Conservation (phyloP, 352 stramenopile species). For the Phytophthora quininea region DNA sequence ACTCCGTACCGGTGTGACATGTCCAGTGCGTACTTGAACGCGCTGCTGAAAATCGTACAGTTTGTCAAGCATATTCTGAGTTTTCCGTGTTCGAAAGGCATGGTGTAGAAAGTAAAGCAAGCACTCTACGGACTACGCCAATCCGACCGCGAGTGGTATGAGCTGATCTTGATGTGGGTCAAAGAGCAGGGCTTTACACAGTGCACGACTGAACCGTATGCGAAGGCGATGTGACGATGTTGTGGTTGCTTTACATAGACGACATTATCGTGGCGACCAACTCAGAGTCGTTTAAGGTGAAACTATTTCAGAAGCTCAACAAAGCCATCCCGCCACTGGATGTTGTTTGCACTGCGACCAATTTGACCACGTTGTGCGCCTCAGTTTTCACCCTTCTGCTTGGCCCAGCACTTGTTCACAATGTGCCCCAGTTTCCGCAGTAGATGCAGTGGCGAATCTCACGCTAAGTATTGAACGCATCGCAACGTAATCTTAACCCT, state of each 20-base stretch:
- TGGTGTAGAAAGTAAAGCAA: slow-evolving; percentile 3
- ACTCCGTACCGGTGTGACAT: slow-evolving; percentile 3
- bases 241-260: slow-evolving; percentile 11
- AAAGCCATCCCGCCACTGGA: too few relatives aligned
- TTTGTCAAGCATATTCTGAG: slow-evolving; percentile 1
- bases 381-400: too few relatives aligned
- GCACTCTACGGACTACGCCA: slow-evolving; percentile 10
- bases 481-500: too few relatives aligned
- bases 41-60: slow-evolving; percentile 1
- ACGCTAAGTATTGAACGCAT: too few relatives aligned
- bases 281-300: not conserved
- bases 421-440: too few relatives aligned
- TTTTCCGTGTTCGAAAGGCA: not conserved
- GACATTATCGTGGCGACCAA: slow-evolving; percentile 17
- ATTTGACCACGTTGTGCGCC: too few relatives aligned
- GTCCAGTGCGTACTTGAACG: slow-evolving; percentile 16
- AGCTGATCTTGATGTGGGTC: slow-evolving; percentile 3
- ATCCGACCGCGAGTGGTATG: slow-evolving; percentile 10
- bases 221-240: not conserved
- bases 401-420: too few relatives aligned
- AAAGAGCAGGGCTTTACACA: not conserved
- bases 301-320: not conserved
- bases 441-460: too few relatives aligned
- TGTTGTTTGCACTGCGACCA: too few relatives aligned
- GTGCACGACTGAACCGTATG: slow-evolving; percentile 8